A percentile compares a stretch with the other conserved stretches of the same genome.
Evolutionary conservation across 345 rosid genomes (phyloP).

Genomic region (Tarenaya hassleriana): DNA sequence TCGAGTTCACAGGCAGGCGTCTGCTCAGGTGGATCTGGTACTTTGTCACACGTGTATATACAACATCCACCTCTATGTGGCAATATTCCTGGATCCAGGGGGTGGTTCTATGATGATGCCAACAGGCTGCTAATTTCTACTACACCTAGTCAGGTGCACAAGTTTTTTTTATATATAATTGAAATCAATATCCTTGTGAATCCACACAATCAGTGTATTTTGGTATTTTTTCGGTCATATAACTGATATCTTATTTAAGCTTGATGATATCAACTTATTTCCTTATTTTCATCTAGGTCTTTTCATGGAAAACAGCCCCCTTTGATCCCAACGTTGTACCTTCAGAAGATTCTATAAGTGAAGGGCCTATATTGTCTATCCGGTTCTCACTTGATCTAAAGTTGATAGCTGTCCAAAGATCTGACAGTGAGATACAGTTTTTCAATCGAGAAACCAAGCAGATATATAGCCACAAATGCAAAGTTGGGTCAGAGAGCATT

Average conservation of each 20-base stretch:
- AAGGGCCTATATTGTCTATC: constrained; percentile 72
- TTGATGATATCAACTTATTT: constrained; percentile 11
- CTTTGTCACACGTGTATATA: constrained; percentile 76
- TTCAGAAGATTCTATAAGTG: constrained; percentile 59
- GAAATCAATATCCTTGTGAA: too few species aligned
- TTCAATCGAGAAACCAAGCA: constrained; percentile 67
- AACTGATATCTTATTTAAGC: neutral
- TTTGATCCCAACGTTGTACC: constrained; percentile 57
- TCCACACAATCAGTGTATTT: constrained; percentile 12
- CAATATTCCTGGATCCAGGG: constrained; percentile 59
- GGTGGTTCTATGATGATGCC: constrained; percentile 89
- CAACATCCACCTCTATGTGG: constrained; percentile 64
- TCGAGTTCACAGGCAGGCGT: constrained; percentile 60
- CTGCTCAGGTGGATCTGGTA: constrained; percentile 58
- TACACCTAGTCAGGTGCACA: constrained; percentile 55
- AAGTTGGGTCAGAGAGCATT: constrained; percentile 70
- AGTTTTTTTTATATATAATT: constrained; percentile 13
- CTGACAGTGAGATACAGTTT: constrained; percentile 66
- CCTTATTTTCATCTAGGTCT: constrained; percentile 38
- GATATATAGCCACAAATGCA: constrained; percentile 54
- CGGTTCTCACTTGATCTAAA: constrained; percentile 80
- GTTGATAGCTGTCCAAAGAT: constrained; percentile 71
- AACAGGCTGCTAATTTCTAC: constrained; percentile 60
- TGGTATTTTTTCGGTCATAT: constrained; percentile 1
- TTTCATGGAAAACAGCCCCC: constrained; percentile 79